Base-by-base conservation (phyloP, 331 rosid species). In the Pyrus hybrid region DNA sequence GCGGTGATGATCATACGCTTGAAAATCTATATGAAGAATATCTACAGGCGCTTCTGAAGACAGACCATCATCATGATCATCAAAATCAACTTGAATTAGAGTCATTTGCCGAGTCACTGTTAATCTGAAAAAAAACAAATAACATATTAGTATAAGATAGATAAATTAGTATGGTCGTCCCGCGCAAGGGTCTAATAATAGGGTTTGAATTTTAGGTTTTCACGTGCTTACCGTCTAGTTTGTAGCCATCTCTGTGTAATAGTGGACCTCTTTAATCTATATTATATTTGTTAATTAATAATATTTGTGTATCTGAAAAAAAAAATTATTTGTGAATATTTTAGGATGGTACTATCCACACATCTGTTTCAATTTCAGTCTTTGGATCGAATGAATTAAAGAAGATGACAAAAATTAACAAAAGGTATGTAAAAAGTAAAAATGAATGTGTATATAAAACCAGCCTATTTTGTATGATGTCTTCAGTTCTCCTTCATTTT, bases 1-100 rank as follows among this genome's bases (percentile, higher is more conserved):
- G 61, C 3, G 83, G 76, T 1, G 77, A 82, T 69, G 77, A 61
- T 10, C 45, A 14, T 4, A 63, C 75, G 0, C 54, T 90, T 26
- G 91, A 90, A 73, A 80, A 80, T 64, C 79, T 92, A 0, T 92
- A 90, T 28, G 92, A 90, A 29, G 97, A 92, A 57, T 92, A 88
- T 18, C 85, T 81, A 21, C 91, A 90, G 33, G 78, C 71, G 71
- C 85, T 92, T 17, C 72, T 92, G 70, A 87, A 81, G 67, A 72
- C 71, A n/a, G 89, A 82, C 0, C 82, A 68, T 51, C 67, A 66
- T 20, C 43, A 71, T 26, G 65, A 74, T 16, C 67, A 78, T 13
- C 68, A 70, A 23, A 41, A 32, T 61, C 85, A 85, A 74, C 74
- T 62, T 33, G 86, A 90, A 26, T 78, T 88, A 53, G 92, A 83